phyloP scores from a whole-genome alignment of 1,284 basidiomycete genomes.

The Naganishia albida region DNA sequence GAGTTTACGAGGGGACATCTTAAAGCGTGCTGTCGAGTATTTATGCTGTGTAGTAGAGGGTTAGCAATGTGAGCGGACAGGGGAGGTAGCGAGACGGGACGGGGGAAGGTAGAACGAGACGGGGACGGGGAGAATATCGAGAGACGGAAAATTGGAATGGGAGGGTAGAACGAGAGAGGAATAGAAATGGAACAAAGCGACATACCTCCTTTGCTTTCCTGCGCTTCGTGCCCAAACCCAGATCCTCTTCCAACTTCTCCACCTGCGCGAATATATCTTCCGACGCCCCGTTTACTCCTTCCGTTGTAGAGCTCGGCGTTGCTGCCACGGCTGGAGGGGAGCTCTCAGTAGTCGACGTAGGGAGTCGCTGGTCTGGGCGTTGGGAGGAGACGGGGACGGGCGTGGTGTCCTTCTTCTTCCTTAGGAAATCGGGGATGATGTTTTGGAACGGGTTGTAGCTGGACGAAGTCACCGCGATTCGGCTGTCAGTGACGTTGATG shows the following conservation, averaged over 20 bases:
- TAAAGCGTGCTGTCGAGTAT: conserved; percentile 75
- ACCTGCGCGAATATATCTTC: conserved; percentile 26
- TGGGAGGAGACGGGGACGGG: conserved; percentile 8
- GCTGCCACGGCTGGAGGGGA: background rate
- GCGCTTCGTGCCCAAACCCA: conserved; percentile 12
- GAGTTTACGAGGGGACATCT: conserved; percentile 88
- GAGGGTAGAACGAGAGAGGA: no score
- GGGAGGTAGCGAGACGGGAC: background rate
- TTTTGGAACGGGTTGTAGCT: conserved; percentile 34
- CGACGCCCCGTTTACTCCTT: background rate
- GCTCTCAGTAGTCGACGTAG: background rate
- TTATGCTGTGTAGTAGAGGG: conserved; percentile 39
- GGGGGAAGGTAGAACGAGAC: background rate
- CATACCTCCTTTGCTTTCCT: conserved; percentile 23
- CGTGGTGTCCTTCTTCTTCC: conserved; percentile 20
- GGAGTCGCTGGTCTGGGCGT: background rate
- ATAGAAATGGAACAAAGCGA: background rate
- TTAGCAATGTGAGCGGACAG: no score
- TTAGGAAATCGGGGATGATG: conserved; percentile 27
- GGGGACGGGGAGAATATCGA: background rate
- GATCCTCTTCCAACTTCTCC: conserved; percentile 27
- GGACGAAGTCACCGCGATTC: background rate
- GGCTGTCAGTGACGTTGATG: background rate
- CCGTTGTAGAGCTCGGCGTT: background rate
- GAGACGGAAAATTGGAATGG: no score